Evolutionary conservation across 2,329 filamentous ascomycete genomes (phyloP).

Genomic region (Samsoniella hepiali): DNA sequence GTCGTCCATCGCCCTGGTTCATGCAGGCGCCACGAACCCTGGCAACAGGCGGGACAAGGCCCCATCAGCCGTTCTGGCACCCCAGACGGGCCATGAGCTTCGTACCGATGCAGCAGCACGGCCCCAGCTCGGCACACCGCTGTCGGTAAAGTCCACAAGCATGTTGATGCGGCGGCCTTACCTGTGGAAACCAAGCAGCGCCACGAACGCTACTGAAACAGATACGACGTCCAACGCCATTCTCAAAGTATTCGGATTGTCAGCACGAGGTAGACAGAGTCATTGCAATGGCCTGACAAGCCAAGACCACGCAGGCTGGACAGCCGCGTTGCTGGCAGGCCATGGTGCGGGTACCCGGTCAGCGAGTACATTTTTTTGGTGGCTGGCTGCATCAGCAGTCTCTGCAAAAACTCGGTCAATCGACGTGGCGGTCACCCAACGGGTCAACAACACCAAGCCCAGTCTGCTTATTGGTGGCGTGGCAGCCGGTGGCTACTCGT

Average conservation of each 20-base stretch:
- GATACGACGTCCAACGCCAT: background rate
- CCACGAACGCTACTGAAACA: background rate
- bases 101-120: background rate
- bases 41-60: conserved; percentile 8
- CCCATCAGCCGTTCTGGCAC: conserved; percentile 18
- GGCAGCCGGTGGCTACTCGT: conserved; percentile 11
- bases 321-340: conserved; percentile 3
- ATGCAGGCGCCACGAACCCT: conserved; percentile 19
- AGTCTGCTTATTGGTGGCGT: conserved; percentile 6
- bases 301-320: background rate
- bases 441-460: conserved; percentile 14
- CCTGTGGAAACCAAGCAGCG: background rate
- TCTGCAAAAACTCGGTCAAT: conserved; percentile 20
- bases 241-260: background rate
- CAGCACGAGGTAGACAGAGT: background rate
- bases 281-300: background rate
- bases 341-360: background rate
- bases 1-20: conserved; percentile 17
- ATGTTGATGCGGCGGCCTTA: background rate
- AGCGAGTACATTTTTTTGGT: background rate
- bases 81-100: conserved; percentile 6
- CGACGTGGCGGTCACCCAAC: conserved; percentile 19
- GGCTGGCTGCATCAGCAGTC: conserved; percentile 6
- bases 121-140: background rate
- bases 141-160: conserved; percentile 1